Base-by-base conservation (phyloP, 2,329 filamentous ascomycete species). In the Sclerotinia borealis region DNA sequence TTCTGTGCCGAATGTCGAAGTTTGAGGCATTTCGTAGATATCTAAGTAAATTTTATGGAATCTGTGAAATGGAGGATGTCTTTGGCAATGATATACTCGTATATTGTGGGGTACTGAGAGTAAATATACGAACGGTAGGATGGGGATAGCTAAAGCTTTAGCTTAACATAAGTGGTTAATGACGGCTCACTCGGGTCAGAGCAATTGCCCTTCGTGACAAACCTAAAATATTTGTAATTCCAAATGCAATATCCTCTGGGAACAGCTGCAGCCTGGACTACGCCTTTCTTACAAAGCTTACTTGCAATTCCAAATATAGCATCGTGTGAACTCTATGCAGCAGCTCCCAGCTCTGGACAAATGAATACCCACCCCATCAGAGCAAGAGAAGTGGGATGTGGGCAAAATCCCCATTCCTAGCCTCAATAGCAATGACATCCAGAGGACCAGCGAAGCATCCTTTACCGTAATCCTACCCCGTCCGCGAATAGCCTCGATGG, bases 1-100 rank as follows among this genome's bases (percentile, higher is more conserved):
- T 27, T 69, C 65, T 9, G 66, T 68, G 61, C 71, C 69, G 58
- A 67, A 63, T 6, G 58, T 37, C 1, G 45, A 59, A 17, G 45
- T 31, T 37, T 27, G 41, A 49, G 56, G 56, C 45, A 59, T 59
- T 29, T 49, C 36, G 25, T 31, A 43, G 17, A 19, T 31, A 43
- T 22, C 17, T 31, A 15, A 29, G 37, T 29, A 29, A 41, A 31
- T 55, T n/a, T 13, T n/a, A n/a, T 55, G 25, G 37, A 3, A 31
- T 22, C 19, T 29, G 22, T 27, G 10, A 17, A 4, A 17, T n/a
- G 17, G 25, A 11, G 4, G 36, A 41, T 19, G 9, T 8, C 11
- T 55, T 41, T 29, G 10, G 17, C 13, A 54, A 41, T 1, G 8
- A 6, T 19, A 15, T n/a, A n/a, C n/a, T n/a, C n/a, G n/a, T n/a